Percentiles rank a stretch among this genome's conserved stretches.
Evolutionary conservation across 1,139 yeast species (phyloP).

Genomic region (Barnettozyma hawaiiensis): DNA sequence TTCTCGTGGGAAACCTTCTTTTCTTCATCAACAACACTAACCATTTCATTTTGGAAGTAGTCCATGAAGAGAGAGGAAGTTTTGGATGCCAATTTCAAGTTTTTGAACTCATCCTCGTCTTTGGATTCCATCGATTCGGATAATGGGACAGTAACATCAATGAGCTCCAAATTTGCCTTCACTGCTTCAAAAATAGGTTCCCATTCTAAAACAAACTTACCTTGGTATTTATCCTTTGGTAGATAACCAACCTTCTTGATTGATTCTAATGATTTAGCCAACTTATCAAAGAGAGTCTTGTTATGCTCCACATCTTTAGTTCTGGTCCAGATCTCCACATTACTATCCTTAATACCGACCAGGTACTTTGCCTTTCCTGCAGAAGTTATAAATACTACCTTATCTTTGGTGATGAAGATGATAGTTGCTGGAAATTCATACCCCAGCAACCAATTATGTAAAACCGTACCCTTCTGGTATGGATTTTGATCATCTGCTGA

Average conservation of each 20-base stretch:
- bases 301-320: slow-evolving; percentile 74
- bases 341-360: slow-evolving; percentile 43
- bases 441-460: slow-evolving; percentile 91
- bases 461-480: slow-evolving; percentile 79
- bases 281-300: slow-evolving; percentile 55
- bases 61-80: slow-evolving; percentile 80
- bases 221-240: slow-evolving; percentile 70
- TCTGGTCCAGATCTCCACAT: slow-evolving; percentile 68
- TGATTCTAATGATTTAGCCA: slow-evolving; percentile 45
- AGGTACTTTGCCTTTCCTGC: slow-evolving; percentile 85
- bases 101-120: slow-evolving; percentile 71
- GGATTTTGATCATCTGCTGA: slow-evolving; percentile 85
- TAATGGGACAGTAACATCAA: slow-evolving; percentile 53
- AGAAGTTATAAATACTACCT: slow-evolving; percentile 67
- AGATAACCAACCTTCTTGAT: slow-evolving; percentile 53
- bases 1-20: slow-evolving; percentile 66
- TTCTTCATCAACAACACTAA: slow-evolving; percentile 82
- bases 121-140: slow-evolving; percentile 66
- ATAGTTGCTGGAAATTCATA: slow-evolving; percentile 93
- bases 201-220: slow-evolving; percentile 83
- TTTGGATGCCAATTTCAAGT: slow-evolving; percentile 66
- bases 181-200: slow-evolving; percentile 45
- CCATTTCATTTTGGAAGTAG: slow-evolving; percentile 83
- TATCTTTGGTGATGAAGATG: slow-evolving; percentile 56
- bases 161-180: slow-evolving; percentile 37